phyloP scores from a whole-genome alignment of 768 basidiomycete species.

The Xanthoconium purpureum region DNA sequence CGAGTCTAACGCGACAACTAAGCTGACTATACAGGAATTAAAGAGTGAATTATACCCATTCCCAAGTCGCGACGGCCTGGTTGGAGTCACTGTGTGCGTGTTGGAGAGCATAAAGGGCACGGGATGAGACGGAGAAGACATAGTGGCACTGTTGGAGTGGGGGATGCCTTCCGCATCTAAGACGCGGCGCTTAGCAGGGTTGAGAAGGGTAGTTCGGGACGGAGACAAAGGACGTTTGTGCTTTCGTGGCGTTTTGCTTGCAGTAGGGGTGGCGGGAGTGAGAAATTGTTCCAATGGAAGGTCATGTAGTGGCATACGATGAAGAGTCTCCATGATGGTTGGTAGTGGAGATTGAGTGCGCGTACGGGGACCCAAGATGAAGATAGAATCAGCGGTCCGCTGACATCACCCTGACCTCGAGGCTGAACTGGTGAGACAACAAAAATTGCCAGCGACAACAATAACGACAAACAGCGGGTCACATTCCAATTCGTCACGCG shows the following conservation, averaged over 20 bases:
- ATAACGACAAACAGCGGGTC: conserved; percentile 24
- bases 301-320: conserved; percentile 54
- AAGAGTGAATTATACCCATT: conserved; percentile 28
- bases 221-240: conserved; percentile 67
- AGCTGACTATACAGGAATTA: conserved; percentile 35
- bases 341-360: conserved; percentile 3
- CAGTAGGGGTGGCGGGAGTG: conserved; percentile 27
- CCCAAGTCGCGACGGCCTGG: conserved; percentile 32
- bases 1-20: conserved; percentile 25
- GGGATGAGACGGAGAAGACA: conserved; percentile 19
- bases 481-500: conserved; percentile 1
- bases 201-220: conserved; percentile 44
- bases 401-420: conserved; percentile 27
- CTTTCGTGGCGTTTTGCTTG: conserved; percentile 28
- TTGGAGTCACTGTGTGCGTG: conserved; percentile 26
- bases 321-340: conserved; percentile 25
- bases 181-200: conserved; percentile 68
- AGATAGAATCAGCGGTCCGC: conserved; percentile 23
- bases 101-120: conserved; percentile 32
- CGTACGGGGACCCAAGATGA: not conserved
- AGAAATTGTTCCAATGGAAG: conserved; percentile 58
- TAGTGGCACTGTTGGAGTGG: conserved; percentile 24
- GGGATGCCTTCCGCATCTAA: conserved; percentile 52
- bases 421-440: conserved; percentile 8
- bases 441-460: conserved; percentile 20